Evolutionary conservation across 331 rosid species (phyloP).

Genomic region (Malus hybrid): DNA sequence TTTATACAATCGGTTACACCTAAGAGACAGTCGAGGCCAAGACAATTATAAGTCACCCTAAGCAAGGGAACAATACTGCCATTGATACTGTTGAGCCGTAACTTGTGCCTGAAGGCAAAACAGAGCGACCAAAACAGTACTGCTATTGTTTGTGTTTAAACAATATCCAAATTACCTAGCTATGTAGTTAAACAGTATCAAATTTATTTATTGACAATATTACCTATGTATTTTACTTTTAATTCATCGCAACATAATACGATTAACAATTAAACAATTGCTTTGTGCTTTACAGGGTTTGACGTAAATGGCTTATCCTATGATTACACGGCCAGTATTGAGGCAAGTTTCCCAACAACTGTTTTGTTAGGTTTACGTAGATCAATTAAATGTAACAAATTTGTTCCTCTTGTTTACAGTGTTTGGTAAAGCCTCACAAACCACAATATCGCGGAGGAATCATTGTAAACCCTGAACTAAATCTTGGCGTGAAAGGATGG

Average conservation of each 20-base stretch:
- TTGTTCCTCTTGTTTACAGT: conserved; percentile 28
- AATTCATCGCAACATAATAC: not conserved
- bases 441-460: conserved; percentile 76
- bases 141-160: not conserved
- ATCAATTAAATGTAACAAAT: not conserved
- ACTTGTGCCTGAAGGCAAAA: not conserved
- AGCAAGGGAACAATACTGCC: not conserved
- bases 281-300: conserved; percentile 23
- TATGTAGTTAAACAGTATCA: no score
- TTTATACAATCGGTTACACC: not conserved
- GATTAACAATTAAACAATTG: not conserved
- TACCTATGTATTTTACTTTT: not conserved
- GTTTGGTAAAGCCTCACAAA: conserved; percentile 39
- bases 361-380: not conserved
- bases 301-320: conserved; percentile 41
- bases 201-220: not conserved
- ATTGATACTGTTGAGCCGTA: not conserved
- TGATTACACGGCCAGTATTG: conserved; percentile 45
- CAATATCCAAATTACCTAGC: no score
- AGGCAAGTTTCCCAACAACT: conserved; percentile 26
- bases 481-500: conserved; percentile 63
- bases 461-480: conserved; percentile 55
- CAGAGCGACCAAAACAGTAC: not conserved
- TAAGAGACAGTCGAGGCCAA: not conserved
- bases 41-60: not conserved